These are phyloP conservation scores for Septoria petroselini DNA, from an alignment of 2,329 filamentous ascomycete genomes.

Conservation along the genomic window DNA sequence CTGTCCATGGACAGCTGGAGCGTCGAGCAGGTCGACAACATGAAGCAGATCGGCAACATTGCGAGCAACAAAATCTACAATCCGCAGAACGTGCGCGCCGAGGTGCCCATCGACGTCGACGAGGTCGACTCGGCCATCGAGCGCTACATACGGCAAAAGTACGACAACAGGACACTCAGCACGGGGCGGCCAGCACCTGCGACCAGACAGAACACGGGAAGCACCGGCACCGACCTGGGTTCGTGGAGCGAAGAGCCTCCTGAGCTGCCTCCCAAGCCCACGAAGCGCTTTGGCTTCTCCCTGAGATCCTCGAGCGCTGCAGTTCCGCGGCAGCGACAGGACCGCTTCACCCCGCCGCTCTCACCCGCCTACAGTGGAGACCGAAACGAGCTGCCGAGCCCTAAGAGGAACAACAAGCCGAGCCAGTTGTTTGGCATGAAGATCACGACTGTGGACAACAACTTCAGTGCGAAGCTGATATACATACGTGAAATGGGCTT, in stretches of 20 bases:
- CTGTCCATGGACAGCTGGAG: constrained; percentile 98
- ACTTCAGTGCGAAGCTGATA: constrained; percentile 71
- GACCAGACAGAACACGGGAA: constrained; percentile 54
- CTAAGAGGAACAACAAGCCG: constrained; percentile 55
- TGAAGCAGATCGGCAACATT: constrained; percentile 87
- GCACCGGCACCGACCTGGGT: constrained; percentile 44
- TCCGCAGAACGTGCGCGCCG: constrained; percentile 73
- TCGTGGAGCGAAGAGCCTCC: constrained; percentile 56
- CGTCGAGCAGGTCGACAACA: constrained; percentile 95
- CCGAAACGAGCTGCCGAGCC: constrained; percentile 28
- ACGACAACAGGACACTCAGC: constrained; percentile 61
- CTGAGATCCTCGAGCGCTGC: constrained; percentile 68
- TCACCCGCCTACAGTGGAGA: constrained; percentile 36
- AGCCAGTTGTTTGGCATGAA: constrained; percentile 38
- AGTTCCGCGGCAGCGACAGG: constrained; percentile 57
- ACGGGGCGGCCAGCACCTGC: constrained; percentile 33
- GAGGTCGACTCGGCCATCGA: constrained; percentile 95
- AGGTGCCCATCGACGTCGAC: constrained; percentile 84
- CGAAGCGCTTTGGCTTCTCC: constrained; percentile 61
- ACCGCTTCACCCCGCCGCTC: constrained; percentile 38
- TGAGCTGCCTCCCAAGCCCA: constrained; percentile 59
- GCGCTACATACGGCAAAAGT: constrained; percentile 91
- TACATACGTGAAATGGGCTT: constrained; percentile 91
- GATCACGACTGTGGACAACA: constrained; percentile 57
- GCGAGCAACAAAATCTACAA: constrained; percentile 88